Evolutionary conservation across 495 filamentous ascomycete genomes (phyloP).

Genomic region (Penicillium daleae): DNA sequence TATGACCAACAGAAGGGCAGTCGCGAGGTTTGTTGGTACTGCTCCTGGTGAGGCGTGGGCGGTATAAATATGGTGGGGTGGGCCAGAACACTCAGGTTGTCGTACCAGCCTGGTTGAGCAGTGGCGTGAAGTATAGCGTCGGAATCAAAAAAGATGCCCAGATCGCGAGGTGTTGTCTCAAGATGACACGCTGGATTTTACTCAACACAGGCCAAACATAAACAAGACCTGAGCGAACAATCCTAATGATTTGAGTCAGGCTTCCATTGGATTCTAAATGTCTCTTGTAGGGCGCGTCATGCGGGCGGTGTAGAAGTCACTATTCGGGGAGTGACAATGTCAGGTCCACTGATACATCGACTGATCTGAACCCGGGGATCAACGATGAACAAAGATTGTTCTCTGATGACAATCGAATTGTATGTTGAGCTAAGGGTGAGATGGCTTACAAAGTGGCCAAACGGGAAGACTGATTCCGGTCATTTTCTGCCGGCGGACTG

Average conservation of each 20-base stretch:
- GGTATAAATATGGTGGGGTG: conserved; percentile 7
- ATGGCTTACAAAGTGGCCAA: background rate
- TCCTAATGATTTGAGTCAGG: conserved; percentile 22
- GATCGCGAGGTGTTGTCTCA: background rate
- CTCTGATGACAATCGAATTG: background rate
- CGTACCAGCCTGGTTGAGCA: background rate
- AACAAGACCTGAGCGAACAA: conserved; percentile 21
- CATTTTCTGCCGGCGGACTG: conserved; percentile 5
- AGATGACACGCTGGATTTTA: conserved; percentile 22
- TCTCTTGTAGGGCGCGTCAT: conserved; percentile 28
- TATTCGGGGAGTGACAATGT: conserved; percentile 30
- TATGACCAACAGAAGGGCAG: background rate
- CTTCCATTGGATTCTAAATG: conserved; percentile 39
- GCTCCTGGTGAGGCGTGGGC: background rate
- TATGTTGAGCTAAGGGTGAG: background rate
- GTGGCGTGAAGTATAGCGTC: background rate
- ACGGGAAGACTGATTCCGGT: background rate
- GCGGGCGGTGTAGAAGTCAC: conserved; percentile 6
- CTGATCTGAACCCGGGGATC: too few relatives aligned
- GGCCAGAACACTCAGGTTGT: conserved; percentile 1
- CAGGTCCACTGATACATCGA: background rate
- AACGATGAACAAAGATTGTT: background rate
- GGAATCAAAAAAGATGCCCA: background rate
- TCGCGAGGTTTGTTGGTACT: background rate
- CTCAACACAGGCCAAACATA: conserved; percentile 14